phyloP scores from a whole-genome alignment of 1,284 basidiomycete genomes.

The Rhodotorula glutinis region DNA sequence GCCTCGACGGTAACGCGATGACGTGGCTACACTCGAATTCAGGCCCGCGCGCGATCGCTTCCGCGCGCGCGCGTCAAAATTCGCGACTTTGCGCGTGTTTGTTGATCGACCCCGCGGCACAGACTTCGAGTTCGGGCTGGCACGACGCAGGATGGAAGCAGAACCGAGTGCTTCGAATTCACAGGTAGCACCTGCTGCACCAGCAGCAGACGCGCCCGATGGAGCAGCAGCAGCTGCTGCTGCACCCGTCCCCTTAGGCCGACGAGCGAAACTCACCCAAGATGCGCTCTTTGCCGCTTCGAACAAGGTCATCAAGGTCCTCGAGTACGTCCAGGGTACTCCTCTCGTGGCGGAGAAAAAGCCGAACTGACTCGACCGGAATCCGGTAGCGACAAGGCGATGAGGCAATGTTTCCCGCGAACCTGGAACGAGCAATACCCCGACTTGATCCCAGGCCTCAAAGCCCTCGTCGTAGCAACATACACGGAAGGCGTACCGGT shows the following conservation, averaged over 20 bases:
- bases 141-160: too few species aligned
- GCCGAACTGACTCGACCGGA: background rate
- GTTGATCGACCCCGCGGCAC: too few species aligned
- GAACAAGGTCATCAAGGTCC: conserved; percentile 11
- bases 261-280: conserved; percentile 17
- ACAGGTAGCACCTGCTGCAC: too few species aligned
- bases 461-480: conserved; percentile 5
- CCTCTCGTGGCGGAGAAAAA: too few species aligned
- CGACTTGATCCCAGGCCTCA: conserved; percentile 15
- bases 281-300: conserved; percentile 20
- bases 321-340: conserved; percentile 14
- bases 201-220: background rate
- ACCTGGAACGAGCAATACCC: conserved; percentile 14
- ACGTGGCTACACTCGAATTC: too few species aligned
- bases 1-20: too few species aligned
- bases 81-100: too few species aligned
- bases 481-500: conserved; percentile 21
- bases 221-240: background rate
- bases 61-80: too few species aligned
- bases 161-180: too few species aligned
- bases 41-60: too few species aligned
- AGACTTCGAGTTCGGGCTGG: too few species aligned
- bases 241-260: background rate
- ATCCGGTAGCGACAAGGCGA: conserved; percentile 25
- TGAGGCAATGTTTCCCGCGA: conserved; percentile 31